These are phyloP conservation scores for Dipsacomyces acuminosporus DNA, from an alignment of 371 early-diverging fungal genomes.

Conservation along the genomic window DNA sequence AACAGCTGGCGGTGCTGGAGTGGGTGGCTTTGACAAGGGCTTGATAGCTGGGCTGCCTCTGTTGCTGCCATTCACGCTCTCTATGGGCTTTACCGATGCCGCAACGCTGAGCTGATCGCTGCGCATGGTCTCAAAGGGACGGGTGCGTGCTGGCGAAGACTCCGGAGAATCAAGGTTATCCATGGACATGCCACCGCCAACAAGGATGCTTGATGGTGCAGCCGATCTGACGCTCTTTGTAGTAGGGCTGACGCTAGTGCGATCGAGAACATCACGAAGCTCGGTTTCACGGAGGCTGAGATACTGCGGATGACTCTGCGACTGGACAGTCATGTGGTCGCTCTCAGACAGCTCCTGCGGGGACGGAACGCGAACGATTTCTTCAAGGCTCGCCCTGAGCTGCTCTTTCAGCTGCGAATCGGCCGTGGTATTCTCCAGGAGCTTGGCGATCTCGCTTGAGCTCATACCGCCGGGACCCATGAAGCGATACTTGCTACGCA, in stretches of 20 bases:
- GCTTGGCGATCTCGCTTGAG: slow-evolving; percentile 29
- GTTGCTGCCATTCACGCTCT: slow-evolving; percentile 16
- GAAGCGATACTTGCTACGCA: slow-evolving; percentile 42
- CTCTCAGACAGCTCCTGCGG: slow-evolving; percentile 22
- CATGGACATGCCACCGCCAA: slow-evolving; percentile 43
- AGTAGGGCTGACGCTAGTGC: slow-evolving; percentile 38
- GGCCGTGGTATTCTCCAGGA: slow-evolving; percentile 26
- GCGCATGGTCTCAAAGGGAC: slow-evolving; percentile 15
- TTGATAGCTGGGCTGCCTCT: neutral
- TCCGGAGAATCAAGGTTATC: slow-evolving; percentile 11
- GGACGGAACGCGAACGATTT: slow-evolving; percentile 16
- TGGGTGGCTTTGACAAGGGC: neutral
- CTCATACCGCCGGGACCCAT: slow-evolving; percentile 43
- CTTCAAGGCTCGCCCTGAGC: slow-evolving; percentile 42
- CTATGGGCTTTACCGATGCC: slow-evolving; percentile 25
- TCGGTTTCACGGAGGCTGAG: slow-evolving; percentile 43
- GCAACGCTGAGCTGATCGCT: slow-evolving; percentile 36
- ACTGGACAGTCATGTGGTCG: slow-evolving; percentile 18
- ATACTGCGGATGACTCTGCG: slow-evolving; percentile 32
- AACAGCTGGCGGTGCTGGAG: neutral
- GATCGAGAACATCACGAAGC: slow-evolving; percentile 39
- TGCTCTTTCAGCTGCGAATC: slow-evolving; percentile 39
- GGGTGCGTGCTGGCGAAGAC: slow-evolving; percentile 9
- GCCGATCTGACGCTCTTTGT: slow-evolving; percentile 21
- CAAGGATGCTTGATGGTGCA: slow-evolving; percentile 16